Base-by-base conservation (phyloP, 2,329 filamentous ascomycete species). In the Stagonosporopsis cucurbitacearum region DNA sequence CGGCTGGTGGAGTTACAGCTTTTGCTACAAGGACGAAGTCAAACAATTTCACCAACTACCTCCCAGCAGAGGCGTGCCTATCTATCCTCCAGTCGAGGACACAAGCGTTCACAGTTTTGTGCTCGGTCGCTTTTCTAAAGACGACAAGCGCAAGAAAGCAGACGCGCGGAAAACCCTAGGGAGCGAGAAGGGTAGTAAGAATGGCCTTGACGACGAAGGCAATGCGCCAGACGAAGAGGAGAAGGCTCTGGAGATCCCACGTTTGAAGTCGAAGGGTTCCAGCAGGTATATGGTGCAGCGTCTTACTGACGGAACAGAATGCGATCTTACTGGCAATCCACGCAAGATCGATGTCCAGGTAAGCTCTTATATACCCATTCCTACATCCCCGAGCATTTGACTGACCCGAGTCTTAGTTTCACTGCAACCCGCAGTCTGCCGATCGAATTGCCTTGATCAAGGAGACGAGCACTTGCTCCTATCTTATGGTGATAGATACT, bases 1-100 rank as follows among this genome's bases (percentile, higher is more conserved):
- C 1, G 93, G 93, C 0, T 97, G 93, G 93, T 97, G 93, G 93
- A 95, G 90, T 70, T 97, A 97, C 77, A 90, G 88, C 66, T 96
- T 96, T 75, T 97, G 93, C 81, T 95, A 96, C 78, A 91, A 91
- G 71, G 84, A 88, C 59, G 87, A 94, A 60, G 88, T 97, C 59
- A 89, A 91, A 68, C 93, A 97, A 76, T 97, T 96, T 76, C 93
- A 97, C 74, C 91, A 92, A 40, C 79, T 94, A 56, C 85, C 91
- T 0, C 86, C 86, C 2, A 83, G 86, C 40, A 86, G 87, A 57
- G 87, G 88, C 3, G 85, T 89, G 11, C 84, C 86, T 1, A 76
- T 80, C 25, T 88, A 86, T 62, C 88, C 91, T 22, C 93, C 93
- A 0, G 82, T 88, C 41, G 88, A 91, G 66, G 93, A 97, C 66